phyloP scores from a whole-genome alignment of 768 basidiomycete genomes.

The Cystobasidium ongulense region DNA sequence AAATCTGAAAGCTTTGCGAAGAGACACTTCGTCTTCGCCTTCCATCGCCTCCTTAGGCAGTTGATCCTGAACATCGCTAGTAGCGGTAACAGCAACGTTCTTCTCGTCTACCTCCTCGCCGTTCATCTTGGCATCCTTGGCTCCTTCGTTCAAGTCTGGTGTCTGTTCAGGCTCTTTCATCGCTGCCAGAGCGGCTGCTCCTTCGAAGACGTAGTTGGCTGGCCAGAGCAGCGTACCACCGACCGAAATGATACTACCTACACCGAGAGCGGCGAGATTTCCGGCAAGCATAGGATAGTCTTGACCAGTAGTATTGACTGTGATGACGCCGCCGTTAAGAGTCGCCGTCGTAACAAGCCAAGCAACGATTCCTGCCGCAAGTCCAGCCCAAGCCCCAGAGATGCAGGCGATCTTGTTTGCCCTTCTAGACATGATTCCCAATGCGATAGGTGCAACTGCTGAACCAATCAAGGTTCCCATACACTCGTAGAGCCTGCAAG shows the following conservation, averaged over 20 bases:
- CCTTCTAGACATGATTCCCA: constrained; percentile 56
- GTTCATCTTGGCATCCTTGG: neutral
- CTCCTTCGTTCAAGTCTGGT: too few relatives aligned
- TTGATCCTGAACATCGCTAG: constrained; percentile 13
- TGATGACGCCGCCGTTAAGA: constrained; percentile 63
- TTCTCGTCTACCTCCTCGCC: too few relatives aligned
- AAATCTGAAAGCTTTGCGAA: constrained; percentile 32
- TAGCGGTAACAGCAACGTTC: too few relatives aligned
- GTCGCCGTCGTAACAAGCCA: constrained; percentile 76
- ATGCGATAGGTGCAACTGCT: constrained; percentile 8
- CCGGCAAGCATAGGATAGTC: constrained; percentile 70
- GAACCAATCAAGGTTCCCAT: constrained; percentile 30
- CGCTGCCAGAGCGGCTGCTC: too few relatives aligned
- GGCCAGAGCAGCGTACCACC: constrained; percentile 63
- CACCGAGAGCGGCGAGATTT: constrained; percentile 73
- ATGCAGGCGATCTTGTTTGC: constrained; percentile 81
- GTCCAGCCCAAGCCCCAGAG: constrained; percentile 50
- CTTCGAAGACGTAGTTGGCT: constrained; percentile 74
- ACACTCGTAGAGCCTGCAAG: constrained; percentile 25
- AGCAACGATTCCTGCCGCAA: constrained; percentile 50
- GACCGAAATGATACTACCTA: constrained; percentile 68
- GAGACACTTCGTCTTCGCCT: too few relatives aligned
- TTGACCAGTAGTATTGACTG: constrained; percentile 50
- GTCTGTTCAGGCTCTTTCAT: too few relatives aligned
- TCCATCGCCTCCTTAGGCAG: too few relatives aligned